phyloP scores from a whole-genome alignment of 768 basidiomycete genomes.

The Boletales sp. region DNA sequence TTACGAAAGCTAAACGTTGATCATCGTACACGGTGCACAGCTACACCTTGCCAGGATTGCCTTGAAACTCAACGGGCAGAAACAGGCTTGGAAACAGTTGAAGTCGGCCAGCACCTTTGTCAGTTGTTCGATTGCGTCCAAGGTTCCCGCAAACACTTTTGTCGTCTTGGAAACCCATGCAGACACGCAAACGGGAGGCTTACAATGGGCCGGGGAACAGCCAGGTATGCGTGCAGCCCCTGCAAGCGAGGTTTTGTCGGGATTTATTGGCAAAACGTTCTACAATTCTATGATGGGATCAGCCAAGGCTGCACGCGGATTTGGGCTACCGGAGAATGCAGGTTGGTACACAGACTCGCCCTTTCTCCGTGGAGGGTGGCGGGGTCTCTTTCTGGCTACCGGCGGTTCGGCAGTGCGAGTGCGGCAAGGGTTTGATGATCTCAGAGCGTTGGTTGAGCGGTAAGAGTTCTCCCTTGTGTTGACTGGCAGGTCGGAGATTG shows the following conservation, averaged over 20 bases:
- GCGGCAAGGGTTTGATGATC: background rate
- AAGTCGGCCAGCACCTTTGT: background rate
- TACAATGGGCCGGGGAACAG: background rate
- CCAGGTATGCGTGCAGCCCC: too few relatives aligned
- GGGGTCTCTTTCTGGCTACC: background rate
- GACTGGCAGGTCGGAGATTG: too few relatives aligned
- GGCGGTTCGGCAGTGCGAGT: background rate
- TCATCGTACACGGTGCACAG: background rate
- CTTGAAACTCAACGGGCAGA: background rate
- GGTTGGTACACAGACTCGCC: background rate
- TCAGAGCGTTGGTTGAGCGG: background rate
- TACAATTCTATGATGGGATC: background rate
- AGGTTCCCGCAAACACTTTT: background rate
- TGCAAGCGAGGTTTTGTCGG: background rate
- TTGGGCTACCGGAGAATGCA: accelerated
- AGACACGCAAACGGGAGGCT: background rate
- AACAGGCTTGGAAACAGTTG: too few relatives aligned
- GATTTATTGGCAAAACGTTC: background rate
- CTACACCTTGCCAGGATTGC: background rate
- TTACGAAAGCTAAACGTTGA: too few relatives aligned
- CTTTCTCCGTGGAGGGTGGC: background rate
- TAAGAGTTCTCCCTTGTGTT: background rate
- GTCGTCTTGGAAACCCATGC: background rate
- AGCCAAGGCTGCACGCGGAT: background rate
- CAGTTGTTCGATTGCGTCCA: background rate